These are phyloP conservation scores for Volvox africanus DNA, from an alignment of 139 green algal species.

Conservation along the genomic window DNA sequence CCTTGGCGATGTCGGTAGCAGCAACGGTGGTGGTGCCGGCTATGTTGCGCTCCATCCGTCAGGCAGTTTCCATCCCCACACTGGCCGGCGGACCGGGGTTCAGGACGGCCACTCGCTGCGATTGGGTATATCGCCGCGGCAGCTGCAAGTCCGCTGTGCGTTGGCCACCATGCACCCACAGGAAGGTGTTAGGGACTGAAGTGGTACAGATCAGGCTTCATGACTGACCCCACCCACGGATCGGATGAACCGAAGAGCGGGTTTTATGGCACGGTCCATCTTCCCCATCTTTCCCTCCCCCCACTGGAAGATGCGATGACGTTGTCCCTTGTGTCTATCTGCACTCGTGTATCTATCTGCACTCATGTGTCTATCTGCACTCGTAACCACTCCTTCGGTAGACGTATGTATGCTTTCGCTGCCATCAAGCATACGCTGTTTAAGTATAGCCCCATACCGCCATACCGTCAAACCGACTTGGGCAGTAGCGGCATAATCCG, in stretches of 20 bases:
- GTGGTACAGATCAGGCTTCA: not conserved
- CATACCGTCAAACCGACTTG: too few relatives aligned
- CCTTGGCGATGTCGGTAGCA: not conserved
- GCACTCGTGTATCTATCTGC: not conserved
- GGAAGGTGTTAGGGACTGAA: not conserved
- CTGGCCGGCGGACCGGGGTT: too few relatives aligned
- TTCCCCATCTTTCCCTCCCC: not conserved
- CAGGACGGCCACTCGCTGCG: not conserved
- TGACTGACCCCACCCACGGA: not conserved
- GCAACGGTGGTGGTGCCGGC: not conserved
- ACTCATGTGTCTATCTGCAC: too few relatives aligned
- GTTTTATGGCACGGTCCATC: not conserved
- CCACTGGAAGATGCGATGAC: not conserved
- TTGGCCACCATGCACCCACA: not conserved
- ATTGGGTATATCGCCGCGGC: not conserved
- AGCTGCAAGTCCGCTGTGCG: not conserved
- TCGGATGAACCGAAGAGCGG: not conserved
- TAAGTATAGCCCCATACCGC: too few relatives aligned
- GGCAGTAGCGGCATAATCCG: too few relatives aligned
- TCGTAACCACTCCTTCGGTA: too few relatives aligned
- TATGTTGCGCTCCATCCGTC: not conserved
- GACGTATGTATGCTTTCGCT: too few relatives aligned
- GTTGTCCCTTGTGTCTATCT: not conserved
- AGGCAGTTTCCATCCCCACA: not conserved
- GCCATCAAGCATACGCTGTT: too few relatives aligned